Conservation (phyloP, 148 eudicot genomes). For the Chenopodium formosanum region DNA sequence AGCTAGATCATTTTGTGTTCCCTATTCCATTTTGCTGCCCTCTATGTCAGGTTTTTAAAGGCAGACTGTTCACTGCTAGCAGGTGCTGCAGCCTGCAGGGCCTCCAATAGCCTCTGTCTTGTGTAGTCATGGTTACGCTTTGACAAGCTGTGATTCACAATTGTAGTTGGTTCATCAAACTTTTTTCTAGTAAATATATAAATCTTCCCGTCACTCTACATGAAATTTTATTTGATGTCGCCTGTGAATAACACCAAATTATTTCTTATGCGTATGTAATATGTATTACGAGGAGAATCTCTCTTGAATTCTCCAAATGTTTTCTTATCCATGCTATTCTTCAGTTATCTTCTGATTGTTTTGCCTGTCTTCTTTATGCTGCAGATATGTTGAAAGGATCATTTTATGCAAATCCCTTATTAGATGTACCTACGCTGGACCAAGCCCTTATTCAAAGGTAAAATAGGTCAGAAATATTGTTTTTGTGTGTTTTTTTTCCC, state of each 20-base stretch:
- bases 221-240: background rate
- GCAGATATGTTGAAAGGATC: slow-evolving; percentile 90
- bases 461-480: slow-evolving; percentile 18
- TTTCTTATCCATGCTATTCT: background rate
- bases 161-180: background rate
- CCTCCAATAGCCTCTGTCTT: background rate
- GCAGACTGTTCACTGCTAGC: background rate
- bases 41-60: background rate
- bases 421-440: slow-evolving; percentile 76
- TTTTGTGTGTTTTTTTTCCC: background rate
- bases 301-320: background rate
- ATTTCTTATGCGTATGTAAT: background rate
- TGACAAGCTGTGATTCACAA: background rate
- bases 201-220: background rate
- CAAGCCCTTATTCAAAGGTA: slow-evolving; percentile 66
- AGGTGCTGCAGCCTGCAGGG: background rate
- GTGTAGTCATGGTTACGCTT: background rate
- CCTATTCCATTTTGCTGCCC: background rate
- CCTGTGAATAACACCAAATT: background rate
- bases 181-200: no score
- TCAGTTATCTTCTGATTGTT: slow-evolving; percentile 5
- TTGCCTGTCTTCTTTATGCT: slow-evolving; percentile 17
- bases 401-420: slow-evolving; percentile 88
- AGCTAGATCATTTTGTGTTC: background rate
- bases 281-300: background rate